A percentile compares a stretch with the other conserved stretches of the same genome.
phyloP scores from a whole-genome alignment of 2,329 filamentous ascomycete species.

The Lecanicillium sp. region DNA sequence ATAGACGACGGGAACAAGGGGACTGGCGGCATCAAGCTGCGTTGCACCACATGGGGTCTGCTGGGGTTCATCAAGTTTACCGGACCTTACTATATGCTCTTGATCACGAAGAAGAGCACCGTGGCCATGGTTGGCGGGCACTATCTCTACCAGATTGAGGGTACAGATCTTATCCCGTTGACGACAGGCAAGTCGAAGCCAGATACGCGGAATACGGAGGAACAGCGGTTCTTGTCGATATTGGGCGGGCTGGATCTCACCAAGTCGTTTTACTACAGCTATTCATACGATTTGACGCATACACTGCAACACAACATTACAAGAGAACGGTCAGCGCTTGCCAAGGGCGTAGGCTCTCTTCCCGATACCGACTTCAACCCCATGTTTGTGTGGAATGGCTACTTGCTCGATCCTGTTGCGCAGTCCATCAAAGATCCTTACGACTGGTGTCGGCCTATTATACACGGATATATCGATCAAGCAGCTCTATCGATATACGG shows the following conservation, averaged over 20 bases:
- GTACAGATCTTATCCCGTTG: conserved; percentile 82
- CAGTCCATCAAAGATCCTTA: conserved; percentile 68
- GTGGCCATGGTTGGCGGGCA: conserved; percentile 95
- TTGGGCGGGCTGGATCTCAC: conserved; percentile 86
- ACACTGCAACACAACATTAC: conserved; percentile 90
- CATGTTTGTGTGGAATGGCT: conserved; percentile 98
- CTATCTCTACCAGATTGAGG: conserved; percentile 92
- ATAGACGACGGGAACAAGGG: conserved; percentile 93
- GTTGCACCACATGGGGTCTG: conserved; percentile 87
- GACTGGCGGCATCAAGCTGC: conserved; percentile 81
- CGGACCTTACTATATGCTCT: conserved; percentile 90
- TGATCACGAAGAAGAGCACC: conserved; percentile 92
- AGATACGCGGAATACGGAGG: conserved; percentile 77
- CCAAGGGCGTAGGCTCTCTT: conserved; percentile 52
- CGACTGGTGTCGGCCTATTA: conserved; percentile 93
- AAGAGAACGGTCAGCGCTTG: conserved; percentile 64
- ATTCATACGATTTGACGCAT: conserved; percentile 91
- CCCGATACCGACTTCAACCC: conserved; percentile 66
- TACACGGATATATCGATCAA: conserved; percentile 95
- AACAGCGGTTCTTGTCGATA: conserved; percentile 81
- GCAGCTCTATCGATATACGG: conserved; percentile 81
- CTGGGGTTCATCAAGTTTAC: conserved; percentile 95
- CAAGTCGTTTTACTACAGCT: conserved; percentile 95
- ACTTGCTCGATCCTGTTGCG: conserved; percentile 71
- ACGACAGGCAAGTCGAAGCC: conserved; percentile 68